Evolutionary conservation across 192 early-diverging fungal genomes (phyloP), one percentile per base, ranked within the genome.

Genomic region (Backusella tarrabulga): DNA sequence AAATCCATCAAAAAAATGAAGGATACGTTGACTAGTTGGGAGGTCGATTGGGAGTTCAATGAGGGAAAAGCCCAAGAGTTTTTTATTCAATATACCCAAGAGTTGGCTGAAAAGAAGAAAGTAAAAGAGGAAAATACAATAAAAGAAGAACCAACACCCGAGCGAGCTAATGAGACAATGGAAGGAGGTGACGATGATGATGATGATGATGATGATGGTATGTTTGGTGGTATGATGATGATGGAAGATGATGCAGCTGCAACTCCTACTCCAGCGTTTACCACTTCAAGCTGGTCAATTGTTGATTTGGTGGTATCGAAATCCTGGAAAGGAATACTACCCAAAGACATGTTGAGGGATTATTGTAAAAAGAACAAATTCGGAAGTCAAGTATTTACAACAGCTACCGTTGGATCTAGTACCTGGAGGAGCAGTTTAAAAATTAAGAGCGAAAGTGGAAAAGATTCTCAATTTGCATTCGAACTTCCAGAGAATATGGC

Each of bases 21-120:
- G 73, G 71, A 52, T 73, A 76, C 50, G 0, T 19, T 85, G 41
- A 70, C 77, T 41, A 79, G 79, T 12, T 66, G 85, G 29, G 87
- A 87, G 41, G 54, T 76, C 14, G 84, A 86, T 54, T 83, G 82
- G 68, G 77, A 84, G 0, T 87, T 82, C 50, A 74, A 84, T 41
- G 82, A 83, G 23, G 75, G 76, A 54, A 42, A 81, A 35, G 77
- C 82, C 4, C 75, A 86, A 2, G 46, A 72, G 7, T 40, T 82
- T 71, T 72, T 79, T 60, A 40, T 77, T 32, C 34, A 71, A n/a
- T 81, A 81, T 12, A 76, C 80, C 32, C 78, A 79, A 72, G 73
- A 81, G 8, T 72, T 77, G 12, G 68, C 54, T 11, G 79, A 84
- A 52, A 76, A 76, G 11, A 46, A 32, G 40, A 38, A 67, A 44